Percentiles rank a stretch among this genome's conserved stretches.
These are phyloP conservation scores for Buddleja alternifolia DNA, from an alignment of 257 asterid genomes.

Conservation along the genomic window DNA sequence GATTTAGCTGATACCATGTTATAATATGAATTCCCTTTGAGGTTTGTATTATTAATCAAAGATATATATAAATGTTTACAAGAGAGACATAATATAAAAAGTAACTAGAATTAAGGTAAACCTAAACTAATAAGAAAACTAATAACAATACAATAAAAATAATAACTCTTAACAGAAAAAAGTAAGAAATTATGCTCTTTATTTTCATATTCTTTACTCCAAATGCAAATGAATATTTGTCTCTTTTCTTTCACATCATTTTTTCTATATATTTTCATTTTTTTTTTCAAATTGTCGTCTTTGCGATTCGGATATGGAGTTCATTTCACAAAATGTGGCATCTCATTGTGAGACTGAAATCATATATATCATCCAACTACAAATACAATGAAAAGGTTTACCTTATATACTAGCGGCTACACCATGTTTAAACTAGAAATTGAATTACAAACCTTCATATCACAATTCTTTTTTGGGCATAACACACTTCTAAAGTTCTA, in stretches of 20 bases:
- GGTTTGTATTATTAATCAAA: too few species aligned
- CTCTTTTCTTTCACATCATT: not conserved
- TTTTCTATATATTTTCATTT: not conserved
- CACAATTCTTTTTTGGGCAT: not conserved
- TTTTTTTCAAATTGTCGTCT: not conserved
- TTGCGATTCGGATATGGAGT: not conserved
- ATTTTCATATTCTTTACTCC: not conserved
- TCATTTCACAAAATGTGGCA: conserved; percentile 8
- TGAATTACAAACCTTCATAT: not conserved
- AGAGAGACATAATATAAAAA: too few species aligned
- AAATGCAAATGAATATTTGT: not conserved
- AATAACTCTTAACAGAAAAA: too few species aligned
- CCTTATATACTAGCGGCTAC: not conserved
- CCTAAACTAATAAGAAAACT: too few species aligned
- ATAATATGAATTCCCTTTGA: too few species aligned
- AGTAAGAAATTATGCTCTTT: too few species aligned
- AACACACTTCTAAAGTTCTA: too few species aligned
- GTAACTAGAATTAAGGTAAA: too few species aligned
- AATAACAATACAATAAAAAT: too few species aligned
- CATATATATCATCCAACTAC: conserved; percentile 2
- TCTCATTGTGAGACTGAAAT: not conserved
- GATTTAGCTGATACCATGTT: too few species aligned
- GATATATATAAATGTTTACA: too few species aligned
- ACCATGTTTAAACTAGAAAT: conserved; percentile 11
- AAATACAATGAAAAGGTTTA: not conserved